phyloP scores from a whole-genome alignment of 139 green algal genomes.

The Tetradesmus obliquus region DNA sequence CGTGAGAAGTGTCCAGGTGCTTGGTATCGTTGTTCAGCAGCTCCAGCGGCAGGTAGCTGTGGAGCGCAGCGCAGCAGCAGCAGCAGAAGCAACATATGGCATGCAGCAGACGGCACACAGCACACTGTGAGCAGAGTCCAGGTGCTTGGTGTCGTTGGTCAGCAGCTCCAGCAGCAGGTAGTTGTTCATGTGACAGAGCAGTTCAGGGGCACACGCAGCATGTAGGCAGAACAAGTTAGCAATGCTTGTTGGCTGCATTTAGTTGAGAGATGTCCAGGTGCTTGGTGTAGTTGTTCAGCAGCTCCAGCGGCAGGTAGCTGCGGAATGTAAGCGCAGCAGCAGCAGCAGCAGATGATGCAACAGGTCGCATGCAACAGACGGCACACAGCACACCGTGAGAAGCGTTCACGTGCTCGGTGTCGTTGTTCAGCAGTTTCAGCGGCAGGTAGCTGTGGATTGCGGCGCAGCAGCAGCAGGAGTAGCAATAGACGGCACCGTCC shows the following conservation, averaged over 20 bases:
- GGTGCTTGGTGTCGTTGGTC: not conserved
- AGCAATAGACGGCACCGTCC: not conserved
- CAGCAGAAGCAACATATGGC: not conserved
- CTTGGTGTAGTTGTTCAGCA: slow-evolving; percentile 75
- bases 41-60: slow-evolving; percentile 90
- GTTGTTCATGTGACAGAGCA: no score
- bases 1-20: slow-evolving; percentile 60
- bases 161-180: not conserved
- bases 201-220: not conserved
- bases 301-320: slow-evolving; percentile 90
- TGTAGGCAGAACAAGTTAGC: not conserved
- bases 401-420: not conserved
- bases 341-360: not conserved
- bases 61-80: not conserved
- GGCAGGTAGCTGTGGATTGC: not conserved
- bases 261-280: slow-evolving; percentile 65
- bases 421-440: not conserved
- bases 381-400: not conserved
- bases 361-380: not conserved
- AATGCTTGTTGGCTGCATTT: no score
- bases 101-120: not conserved
- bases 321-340: not conserved
- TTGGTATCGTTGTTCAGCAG: slow-evolving; percentile 75
- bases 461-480: not conserved
- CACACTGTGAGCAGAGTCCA: not conserved